phyloP scores from a whole-genome alignment of 164 flowering plant species.

The Umbilicus rupestris region DNA sequence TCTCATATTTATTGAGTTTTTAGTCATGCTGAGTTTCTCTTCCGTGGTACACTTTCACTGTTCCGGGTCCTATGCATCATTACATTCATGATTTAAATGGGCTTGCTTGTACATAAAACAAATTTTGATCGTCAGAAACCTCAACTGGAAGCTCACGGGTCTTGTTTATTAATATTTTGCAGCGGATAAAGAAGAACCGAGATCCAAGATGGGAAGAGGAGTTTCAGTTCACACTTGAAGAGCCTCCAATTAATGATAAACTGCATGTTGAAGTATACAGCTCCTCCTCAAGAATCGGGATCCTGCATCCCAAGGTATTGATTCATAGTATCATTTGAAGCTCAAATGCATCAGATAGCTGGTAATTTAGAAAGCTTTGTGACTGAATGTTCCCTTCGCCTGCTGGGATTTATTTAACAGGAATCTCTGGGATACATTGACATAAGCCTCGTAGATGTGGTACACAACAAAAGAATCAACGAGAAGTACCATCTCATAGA shows the following conservation, averaged over 20 bases:
- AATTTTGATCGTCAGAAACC: no score
- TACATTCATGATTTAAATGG: background rate
- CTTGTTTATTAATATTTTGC: slow-evolving; percentile 6
- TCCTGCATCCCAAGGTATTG: slow-evolving; percentile 53
- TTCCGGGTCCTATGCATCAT: background rate
- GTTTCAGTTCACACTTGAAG: slow-evolving; percentile 40
- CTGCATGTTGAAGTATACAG: slow-evolving; percentile 56
- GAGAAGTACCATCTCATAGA: slow-evolving; percentile 61
- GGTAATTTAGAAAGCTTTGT: background rate
- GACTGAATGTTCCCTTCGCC: background rate
- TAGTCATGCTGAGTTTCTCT: background rate
- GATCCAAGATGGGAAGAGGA: slow-evolving; percentile 71
- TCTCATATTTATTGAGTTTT: background rate
- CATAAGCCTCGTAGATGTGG: slow-evolving; percentile 44
- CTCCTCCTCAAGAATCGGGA: slow-evolving; percentile 39
- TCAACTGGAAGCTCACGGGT: background rate
- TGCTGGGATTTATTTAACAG: slow-evolving; percentile 18
- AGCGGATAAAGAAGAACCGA: slow-evolving; percentile 51
- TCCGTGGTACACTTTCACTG: background rate
- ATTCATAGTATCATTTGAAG: background rate
- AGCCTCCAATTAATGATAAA: slow-evolving; percentile 51
- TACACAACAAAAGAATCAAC: slow-evolving; percentile 47
- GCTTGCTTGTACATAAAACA: no score
- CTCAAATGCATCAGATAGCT: no score
- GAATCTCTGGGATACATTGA: slow-evolving; percentile 51